Evolutionary conservation across 169 alveolate species (phyloP).

Genomic region (Plasmodium knowlesi): DNA sequence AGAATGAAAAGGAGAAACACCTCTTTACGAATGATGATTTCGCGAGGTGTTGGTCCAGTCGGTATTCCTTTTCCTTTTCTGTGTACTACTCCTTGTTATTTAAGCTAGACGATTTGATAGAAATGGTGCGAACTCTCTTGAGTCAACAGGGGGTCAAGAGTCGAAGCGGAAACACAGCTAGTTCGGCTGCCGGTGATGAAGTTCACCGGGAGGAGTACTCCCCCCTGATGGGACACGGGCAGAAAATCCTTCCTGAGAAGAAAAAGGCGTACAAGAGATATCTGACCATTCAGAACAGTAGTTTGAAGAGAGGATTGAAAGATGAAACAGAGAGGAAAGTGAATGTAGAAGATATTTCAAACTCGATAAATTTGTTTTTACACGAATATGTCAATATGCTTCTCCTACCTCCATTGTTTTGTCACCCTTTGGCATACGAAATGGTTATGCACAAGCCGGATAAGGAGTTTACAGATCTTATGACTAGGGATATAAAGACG

Average conservation of each 20-base stretch:
- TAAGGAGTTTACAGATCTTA: slow-evolving; percentile 42
- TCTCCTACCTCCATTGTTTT: slow-evolving; percentile 35
- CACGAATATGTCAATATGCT: slow-evolving; percentile 43
- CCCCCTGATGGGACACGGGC: background rate
- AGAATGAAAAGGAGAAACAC: slow-evolving; percentile 3
- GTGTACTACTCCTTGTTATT: slow-evolving; percentile 30
- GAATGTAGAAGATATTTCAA: slow-evolving; percentile 6
- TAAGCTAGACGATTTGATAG: slow-evolving; percentile 37
- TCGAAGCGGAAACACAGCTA: background rate
- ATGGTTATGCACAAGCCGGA: slow-evolving; percentile 39
- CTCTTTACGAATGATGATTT: slow-evolving; percentile 39
- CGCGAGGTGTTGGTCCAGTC: background rate
- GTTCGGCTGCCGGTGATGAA: background rate
- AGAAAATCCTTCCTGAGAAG: background rate
- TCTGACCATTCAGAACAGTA: slow-evolving; percentile 27
- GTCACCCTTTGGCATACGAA: slow-evolving; percentile 60
- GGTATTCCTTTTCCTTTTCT: slow-evolving; percentile 44
- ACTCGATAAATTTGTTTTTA: slow-evolving; percentile 15
- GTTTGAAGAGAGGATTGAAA: background rate
- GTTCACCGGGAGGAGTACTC: background rate
- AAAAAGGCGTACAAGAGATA: slow-evolving; percentile 38
- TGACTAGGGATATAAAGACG: slow-evolving; percentile 62
- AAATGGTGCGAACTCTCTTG: slow-evolving; percentile 19
- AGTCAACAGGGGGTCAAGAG: background rate
- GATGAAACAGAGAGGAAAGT: background rate